Evolutionary conservation across 345 rosid species (phyloP), one percentile per base, ranked within the genome.

Genomic region (Eucalyptus regnans): DNA sequence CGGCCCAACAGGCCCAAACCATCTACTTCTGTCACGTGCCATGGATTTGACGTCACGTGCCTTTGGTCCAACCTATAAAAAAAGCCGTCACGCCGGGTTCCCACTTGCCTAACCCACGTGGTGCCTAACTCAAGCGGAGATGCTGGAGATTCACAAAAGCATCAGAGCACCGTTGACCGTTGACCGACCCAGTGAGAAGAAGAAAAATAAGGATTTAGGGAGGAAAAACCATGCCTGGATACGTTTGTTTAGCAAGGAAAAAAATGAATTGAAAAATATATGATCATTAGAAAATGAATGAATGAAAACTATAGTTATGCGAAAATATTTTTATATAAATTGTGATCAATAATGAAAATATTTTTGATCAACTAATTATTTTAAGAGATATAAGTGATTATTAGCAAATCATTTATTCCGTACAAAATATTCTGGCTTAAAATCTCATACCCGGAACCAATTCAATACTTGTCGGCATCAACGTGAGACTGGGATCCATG

Each of bases 311-410:
- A 23, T 56, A 9, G 12, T 56, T 56, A 9, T 23, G 8, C 62
- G 4, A 7, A 66, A 31, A 15, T 4, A 4, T 8, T 15, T 66
- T 4, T 8, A 31, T 37, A 15, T 31, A 8, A 8, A 16, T 66
- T 4, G 12, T 4, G 6, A 31, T n/a, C 6, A 0, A 66, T 14
- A 15, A 66, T 66, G 11, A 66, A n/a, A 15, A 66, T 7, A n/a
- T 15, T 15, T 66, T 66, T 16, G 0, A 66, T 66, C 41, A 1
- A 7, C 0, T 14, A n/a, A 33, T 64, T 64, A 15, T 64, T 64
- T 64, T 8, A n/a, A 15, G 3, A 14, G 9, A n/a, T 13, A 2
- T n/a, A 1, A 14, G 9, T 14, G 9, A 64, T 64, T 0, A 14
- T 29, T 14, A 1, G 2, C 25, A 54, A 23, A 23, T 56, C 13